These are phyloP conservation scores for Lecanicillium sp. DNA, from an alignment of 2,329 filamentous ascomycete genomes.

Conservation along the genomic window DNA sequence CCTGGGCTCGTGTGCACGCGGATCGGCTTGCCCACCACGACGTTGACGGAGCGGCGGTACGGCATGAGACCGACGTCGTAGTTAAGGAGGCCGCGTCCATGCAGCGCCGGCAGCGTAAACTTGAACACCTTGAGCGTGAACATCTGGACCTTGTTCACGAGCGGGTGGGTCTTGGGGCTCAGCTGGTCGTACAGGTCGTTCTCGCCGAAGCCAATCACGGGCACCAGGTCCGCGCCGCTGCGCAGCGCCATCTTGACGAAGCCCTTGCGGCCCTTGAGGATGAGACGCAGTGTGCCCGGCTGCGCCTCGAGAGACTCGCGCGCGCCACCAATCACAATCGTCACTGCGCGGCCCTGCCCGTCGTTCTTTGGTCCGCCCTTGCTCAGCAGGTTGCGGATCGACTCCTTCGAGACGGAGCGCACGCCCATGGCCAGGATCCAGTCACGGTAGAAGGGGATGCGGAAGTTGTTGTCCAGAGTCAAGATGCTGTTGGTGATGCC, in stretches of 20 bases:
- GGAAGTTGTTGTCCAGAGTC: conserved; percentile 94
- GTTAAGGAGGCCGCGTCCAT: conserved; percentile 90
- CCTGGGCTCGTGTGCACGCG: conserved; percentile 52
- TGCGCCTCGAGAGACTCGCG: conserved; percentile 85
- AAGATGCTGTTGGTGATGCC: conserved; percentile 91
- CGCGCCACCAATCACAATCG: conserved; percentile 90
- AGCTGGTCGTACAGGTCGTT: conserved; percentile 95
- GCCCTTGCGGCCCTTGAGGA: conserved; percentile 79
- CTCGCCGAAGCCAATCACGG: conserved; percentile 88
- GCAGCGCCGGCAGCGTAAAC: conserved; percentile 86
- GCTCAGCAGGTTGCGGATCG: conserved; percentile 80
- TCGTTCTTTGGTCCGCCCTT: conserved; percentile 71
- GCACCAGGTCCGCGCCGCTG: conserved; percentile 88
- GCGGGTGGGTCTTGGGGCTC: conserved; percentile 67
- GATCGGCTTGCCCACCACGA: conserved; percentile 83
- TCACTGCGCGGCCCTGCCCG: conserved; percentile 92
- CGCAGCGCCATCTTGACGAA: conserved; percentile 92
- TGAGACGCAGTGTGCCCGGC: conserved; percentile 68
- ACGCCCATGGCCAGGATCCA: conserved; percentile 88
- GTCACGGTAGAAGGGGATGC: conserved; percentile 87
- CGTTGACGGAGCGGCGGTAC: conserved; percentile 78
- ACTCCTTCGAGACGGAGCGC: conserved; percentile 83
- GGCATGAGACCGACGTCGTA: conserved; percentile 97
- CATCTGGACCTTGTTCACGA: conserved; percentile 76
- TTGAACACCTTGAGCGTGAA: conserved; percentile 79